These are phyloP conservation scores for Komagataella mondaviorum DNA, from an alignment of 805 yeast genomes.

Conservation along the genomic window DNA sequence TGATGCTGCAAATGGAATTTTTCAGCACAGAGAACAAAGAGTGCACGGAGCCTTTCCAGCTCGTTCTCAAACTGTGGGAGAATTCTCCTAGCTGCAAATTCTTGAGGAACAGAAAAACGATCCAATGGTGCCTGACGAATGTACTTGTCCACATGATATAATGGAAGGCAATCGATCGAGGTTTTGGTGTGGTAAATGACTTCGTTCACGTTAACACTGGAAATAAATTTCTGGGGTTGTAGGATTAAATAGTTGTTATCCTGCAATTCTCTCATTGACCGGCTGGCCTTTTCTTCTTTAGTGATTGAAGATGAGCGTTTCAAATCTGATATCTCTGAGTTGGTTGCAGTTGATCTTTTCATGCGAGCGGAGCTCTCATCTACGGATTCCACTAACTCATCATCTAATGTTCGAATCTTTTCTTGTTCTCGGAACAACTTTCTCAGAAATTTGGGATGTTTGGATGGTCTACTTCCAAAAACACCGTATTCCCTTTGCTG, in stretches of 20 bases:
- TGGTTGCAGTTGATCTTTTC: conserved; percentile 4
- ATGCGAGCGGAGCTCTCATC: conserved; percentile 30
- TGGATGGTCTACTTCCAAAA: conserved; percentile 27
- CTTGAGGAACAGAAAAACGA: conserved; percentile 33
- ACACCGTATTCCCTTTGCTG: conserved; percentile 5
- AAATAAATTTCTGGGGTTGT: conserved; percentile 43
- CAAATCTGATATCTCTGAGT: conserved; percentile 31
- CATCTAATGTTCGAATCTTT: conserved; percentile 19
- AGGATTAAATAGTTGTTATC: conserved; percentile 47
- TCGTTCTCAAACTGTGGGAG: conserved; percentile 37
- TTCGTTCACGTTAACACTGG: conserved; percentile 35
- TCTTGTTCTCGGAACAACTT: conserved; percentile 23
- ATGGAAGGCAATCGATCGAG: conserved; percentile 11
- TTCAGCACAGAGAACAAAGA: conserved; percentile 48
- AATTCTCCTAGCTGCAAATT: conserved; percentile 38
- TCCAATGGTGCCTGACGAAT: conserved; percentile 22
- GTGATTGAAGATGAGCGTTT: conserved; percentile 63
- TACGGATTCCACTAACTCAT: conserved; percentile 12
- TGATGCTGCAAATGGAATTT: conserved; percentile 33
- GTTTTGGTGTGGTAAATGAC: conserved; percentile 7
- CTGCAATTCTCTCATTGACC: conserved; percentile 52
- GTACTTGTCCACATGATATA: conserved; percentile 28
- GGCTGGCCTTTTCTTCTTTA: conserved; percentile 49
- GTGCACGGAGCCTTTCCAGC: conserved; percentile 50
- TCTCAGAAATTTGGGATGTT: conserved; percentile 31